phyloP scores from a whole-genome alignment of 2,329 filamentous ascomycete species.

The Claviceps purpurea region DNA sequence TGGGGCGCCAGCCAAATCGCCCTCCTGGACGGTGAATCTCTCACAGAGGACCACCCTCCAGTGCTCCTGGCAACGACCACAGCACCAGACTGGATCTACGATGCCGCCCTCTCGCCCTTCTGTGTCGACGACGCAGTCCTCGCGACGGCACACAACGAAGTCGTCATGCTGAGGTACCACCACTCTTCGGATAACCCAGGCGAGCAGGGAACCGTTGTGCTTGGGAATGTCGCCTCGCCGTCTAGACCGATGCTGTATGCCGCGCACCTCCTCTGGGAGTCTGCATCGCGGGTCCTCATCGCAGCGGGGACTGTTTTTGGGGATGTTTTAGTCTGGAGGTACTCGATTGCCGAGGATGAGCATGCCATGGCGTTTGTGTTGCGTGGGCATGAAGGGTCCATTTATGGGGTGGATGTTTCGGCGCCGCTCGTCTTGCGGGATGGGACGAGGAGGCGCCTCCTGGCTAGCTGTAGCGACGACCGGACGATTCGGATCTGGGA shows the following conservation, averaged over 20 bases:
- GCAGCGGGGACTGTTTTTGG: constrained; percentile 90
- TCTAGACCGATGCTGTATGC: constrained; percentile 82
- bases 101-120: constrained; percentile 41
- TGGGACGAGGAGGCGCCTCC: constrained; percentile 38
- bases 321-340: constrained; percentile 84
- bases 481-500: constrained; percentile 83
- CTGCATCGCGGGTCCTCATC: constrained; percentile 49
- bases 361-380: constrained; percentile 36
- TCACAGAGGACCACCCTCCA: constrained; percentile 7
- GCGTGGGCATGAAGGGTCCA: constrained; percentile 73
- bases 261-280: constrained; percentile 56
- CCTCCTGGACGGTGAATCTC: constrained; percentile 15
- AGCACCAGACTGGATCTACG: constrained; percentile 66
- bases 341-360: constrained; percentile 22
- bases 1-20: constrained; percentile 60
- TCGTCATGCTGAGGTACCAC: constrained; percentile 38
- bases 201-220: constrained; percentile 21
- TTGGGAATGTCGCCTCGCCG: constrained; percentile 40
- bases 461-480: constrained; percentile 92
- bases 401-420: constrained; percentile 81
- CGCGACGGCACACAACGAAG: constrained; percentile 78
- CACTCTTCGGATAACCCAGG: constrained; percentile 8
- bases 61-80: constrained; percentile 15
- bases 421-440: constrained; percentile 28
- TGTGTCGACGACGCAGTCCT: constrained; percentile 37